A percentile compares a stretch with the other conserved stretches of the same genome.
phyloP scores from a whole-genome alignment of 1,284 basidiomycete species.

The Ustilago sp. region DNA sequence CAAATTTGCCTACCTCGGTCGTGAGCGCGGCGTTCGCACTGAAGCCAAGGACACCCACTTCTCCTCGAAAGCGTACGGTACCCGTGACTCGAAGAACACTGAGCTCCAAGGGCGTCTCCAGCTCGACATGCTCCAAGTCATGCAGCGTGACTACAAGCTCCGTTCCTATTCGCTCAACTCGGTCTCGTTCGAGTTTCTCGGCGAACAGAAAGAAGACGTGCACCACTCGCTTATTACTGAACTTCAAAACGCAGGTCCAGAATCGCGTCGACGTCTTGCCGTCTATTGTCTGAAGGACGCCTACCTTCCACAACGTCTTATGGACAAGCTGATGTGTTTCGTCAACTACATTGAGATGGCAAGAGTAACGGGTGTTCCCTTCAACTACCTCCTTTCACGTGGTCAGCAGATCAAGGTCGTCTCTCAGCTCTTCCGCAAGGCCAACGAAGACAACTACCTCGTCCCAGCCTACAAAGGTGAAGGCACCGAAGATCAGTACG shows the following conservation, averaged over 20 bases:
- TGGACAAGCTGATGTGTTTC: constrained; percentile 70
- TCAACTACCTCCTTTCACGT: constrained; percentile 68
- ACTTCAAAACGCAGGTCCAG: constrained; percentile 68
- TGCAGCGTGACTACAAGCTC: constrained; percentile 69
- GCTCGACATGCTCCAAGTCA: constrained; percentile 69
- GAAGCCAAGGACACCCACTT: constrained; percentile 69
- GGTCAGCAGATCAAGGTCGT: constrained; percentile 70
- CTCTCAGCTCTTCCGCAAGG: constrained; percentile 68
- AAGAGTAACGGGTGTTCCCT: constrained; percentile 69
- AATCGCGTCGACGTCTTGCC: constrained; percentile 66
- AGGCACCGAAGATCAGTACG: constrained; percentile 68
- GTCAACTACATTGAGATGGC: constrained; percentile 70
- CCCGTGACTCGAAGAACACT: constrained; percentile 68
- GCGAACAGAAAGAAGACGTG: constrained; percentile 69
- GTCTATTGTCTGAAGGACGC: constrained; percentile 69
- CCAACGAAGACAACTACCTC: constrained; percentile 67
- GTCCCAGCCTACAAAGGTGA: constrained; percentile 68
- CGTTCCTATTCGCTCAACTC: constrained; percentile 68
- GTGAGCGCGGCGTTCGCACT: constrained; percentile 64
- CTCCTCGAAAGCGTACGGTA: constrained; percentile 69
- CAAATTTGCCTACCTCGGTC: constrained; percentile 66
- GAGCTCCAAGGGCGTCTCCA: constrained; percentile 68
- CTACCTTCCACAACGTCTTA: constrained; percentile 68
- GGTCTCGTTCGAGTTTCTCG: constrained; percentile 68
- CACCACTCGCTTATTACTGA: constrained; percentile 69